phyloP scores from a whole-genome alignment of 768 basidiomycete genomes.

The Amylocystis lapponica region DNA sequence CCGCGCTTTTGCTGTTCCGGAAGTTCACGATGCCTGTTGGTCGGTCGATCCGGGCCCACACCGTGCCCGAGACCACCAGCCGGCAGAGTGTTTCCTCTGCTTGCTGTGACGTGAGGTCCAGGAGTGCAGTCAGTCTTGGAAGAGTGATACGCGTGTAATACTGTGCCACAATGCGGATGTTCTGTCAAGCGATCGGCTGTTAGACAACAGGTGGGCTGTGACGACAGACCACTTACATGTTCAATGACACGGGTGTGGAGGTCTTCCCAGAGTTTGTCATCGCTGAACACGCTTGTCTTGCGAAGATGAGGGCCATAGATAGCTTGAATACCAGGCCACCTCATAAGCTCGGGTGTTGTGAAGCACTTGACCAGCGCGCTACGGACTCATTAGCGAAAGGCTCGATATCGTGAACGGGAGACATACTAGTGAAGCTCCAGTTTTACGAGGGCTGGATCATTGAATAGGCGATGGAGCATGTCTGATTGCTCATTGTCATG shows the following conservation, averaged over 20 bases:
- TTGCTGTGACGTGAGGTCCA: constrained; percentile 75
- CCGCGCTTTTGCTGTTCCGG: constrained; percentile 72
- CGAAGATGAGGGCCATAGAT: constrained; percentile 84
- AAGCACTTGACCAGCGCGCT: constrained; percentile 95
- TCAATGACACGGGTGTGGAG: constrained; percentile 94
- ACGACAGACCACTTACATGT: constrained; percentile 57
- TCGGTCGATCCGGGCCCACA: constrained; percentile 93
- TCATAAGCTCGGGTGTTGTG: constrained; percentile 86
- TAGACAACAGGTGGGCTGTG: not conserved
- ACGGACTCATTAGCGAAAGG: not conserved
- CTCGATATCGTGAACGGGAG: constrained; percentile 13
- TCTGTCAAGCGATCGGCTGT: constrained; percentile 45
- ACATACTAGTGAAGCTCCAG: constrained; percentile 79
- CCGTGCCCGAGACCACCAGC: constrained; percentile 85
- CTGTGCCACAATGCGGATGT: constrained; percentile 88
- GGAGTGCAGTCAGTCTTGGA: constrained; percentile 72
- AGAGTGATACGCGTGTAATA: constrained; percentile 96
- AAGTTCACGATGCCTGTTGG: constrained; percentile 88
- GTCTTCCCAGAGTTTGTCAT: constrained; percentile 86
- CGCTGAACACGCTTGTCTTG: constrained; percentile 74
- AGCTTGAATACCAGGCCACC: constrained; percentile 91
- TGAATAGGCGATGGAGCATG: constrained; percentile 85
- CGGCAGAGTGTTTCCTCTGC: constrained; percentile 88
- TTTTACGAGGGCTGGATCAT: constrained; percentile 73
- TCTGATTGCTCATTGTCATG: constrained; percentile 97